phyloP scores from a whole-genome alignment of 495 filamentous ascomycete genomes.

The Filosporella fistucella region DNA sequence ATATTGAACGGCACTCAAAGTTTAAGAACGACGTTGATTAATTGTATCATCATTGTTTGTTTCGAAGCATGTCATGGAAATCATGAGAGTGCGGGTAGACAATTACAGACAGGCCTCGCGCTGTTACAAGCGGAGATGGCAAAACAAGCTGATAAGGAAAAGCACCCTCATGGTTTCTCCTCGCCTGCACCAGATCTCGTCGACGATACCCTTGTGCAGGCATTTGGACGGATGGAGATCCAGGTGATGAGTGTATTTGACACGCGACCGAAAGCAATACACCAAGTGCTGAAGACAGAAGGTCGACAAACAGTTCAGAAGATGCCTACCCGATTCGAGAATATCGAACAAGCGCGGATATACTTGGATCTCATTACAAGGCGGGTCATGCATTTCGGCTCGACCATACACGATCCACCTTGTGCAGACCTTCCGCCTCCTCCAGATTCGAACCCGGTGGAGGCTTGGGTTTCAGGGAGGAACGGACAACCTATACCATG shows the following conservation, averaged over 20 bases:
- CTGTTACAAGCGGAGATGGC: slow-evolving; percentile 20
- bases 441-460: background rate
- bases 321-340: slow-evolving; percentile 8
- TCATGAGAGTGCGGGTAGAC: slow-evolving; percentile 11
- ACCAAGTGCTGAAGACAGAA: slow-evolving; percentile 9
- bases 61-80: slow-evolving; percentile 18
- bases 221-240: slow-evolving; percentile 17
- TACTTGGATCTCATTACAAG: slow-evolving; percentile 17
- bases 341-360: slow-evolving; percentile 8
- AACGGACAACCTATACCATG: slow-evolving; percentile 7
- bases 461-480: background rate
- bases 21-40: slow-evolving; percentile 15
- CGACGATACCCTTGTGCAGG: slow-evolving; percentile 16
- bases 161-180: slow-evolving; percentile 12
- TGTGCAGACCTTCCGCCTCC: background rate
- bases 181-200: slow-evolving; percentile 10
- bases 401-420: slow-evolving; percentile 2
- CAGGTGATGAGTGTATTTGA: slow-evolving; percentile 16
- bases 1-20: slow-evolving; percentile 5
- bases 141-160: background rate
- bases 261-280: background rate
- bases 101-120: slow-evolving; percentile 15
- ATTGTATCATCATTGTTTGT: slow-evolving; percentile 14
- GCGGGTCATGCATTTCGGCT: slow-evolving; percentile 13
- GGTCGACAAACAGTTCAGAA: slow-evolving; percentile 2